Evolutionary conservation across 352 stramenopile genomes (phyloP).

Genomic region (Pythium brachiatum): DNA sequence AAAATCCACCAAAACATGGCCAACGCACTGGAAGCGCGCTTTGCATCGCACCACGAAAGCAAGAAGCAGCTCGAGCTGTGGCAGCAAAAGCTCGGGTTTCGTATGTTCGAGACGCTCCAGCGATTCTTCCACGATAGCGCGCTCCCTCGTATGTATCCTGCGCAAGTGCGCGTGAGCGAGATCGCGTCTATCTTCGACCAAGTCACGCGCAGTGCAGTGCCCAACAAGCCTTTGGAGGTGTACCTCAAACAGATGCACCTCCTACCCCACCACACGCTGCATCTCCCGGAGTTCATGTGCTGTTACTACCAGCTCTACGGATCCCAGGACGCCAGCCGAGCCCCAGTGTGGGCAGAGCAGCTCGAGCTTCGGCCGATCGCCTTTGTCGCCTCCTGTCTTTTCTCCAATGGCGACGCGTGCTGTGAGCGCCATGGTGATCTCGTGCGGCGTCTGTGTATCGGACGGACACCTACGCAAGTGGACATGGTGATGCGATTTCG

Average conservation of each 20-base stretch:
- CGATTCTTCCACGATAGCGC: conserved; percentile 52
- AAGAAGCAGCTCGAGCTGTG: conserved; percentile 61
- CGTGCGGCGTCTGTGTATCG: conserved; percentile 51
- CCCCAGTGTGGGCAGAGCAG: conserved; percentile 21
- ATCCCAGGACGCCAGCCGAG: conserved; percentile 24
- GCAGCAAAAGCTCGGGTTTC: conserved; percentile 60
- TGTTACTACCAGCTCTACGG: conserved; percentile 71
- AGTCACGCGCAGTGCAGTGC: conserved; percentile 32
- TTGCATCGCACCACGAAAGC: conserved; percentile 56
- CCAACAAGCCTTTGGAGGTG: conserved; percentile 53
- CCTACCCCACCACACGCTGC: conserved; percentile 43
- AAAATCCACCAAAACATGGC: conserved; percentile 52
- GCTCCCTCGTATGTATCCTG: conserved; percentile 48
- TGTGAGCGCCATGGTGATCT: conserved; percentile 56
- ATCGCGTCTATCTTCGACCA: conserved; percentile 40
- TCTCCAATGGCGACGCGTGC: conserved; percentile 54
- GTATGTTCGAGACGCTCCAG: conserved; percentile 56
- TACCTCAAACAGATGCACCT: conserved; percentile 59
- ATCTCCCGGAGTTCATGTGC: conserved; percentile 60
- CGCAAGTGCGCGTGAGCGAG: conserved; percentile 44
- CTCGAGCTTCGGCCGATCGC: conserved; percentile 54
- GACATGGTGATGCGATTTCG: conserved; percentile 65
- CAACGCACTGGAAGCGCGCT: conserved; percentile 43
- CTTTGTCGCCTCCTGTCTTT: conserved; percentile 65
- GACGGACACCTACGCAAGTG: conserved; percentile 48